Base-by-base conservation (phyloP, 371 early-diverging fungal species). In the Mortierella polycephala region DNA sequence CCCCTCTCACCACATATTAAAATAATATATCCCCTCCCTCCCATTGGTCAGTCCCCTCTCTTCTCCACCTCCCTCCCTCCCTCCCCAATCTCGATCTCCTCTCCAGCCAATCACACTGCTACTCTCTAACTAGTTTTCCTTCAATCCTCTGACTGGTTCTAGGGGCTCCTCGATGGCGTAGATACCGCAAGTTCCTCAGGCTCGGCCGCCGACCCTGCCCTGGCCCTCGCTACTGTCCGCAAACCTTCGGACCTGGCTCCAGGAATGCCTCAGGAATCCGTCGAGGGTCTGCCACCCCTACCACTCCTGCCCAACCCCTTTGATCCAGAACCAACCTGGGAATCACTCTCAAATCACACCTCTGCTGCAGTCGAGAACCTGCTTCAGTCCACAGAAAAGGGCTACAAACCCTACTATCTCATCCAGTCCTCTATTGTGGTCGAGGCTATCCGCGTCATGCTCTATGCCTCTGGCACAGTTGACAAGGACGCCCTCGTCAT, bases 401-500 rank as follows among this genome's bases (percentile, higher is more conserved):
- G 84, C 44, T 67, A 79, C 44, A 91, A 89, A 75, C 77, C 86
- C 41, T 83, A 87, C 30, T 94, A 87, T 64, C 60, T 90, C 30
- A 66, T 75, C 8, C 82, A 85, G 49, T 69, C 89, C 54, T 73
- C 85, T 0, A 69, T 71, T 23, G 85, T 96, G 30, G 92, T 95
- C 7, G 86, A 91, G 39, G 87, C 94, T 18, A 90, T 96, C 52
- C 90, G 94, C 21, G 87, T 88, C 62, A 92, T 97, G 92, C 84
- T 97, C 49, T 85, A 89, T 20, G 85, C 95, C n/a, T 90, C 93
- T 10, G 92, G 92, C 11, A 91, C 93, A 5, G 84, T 91, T 14
- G 89, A 88, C 18, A 88, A 88, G 62, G 92, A 93, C 23, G 84
- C 91, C 0, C 72, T 87, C 6, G 75, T 87, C 53, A 85, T 93